These are phyloP conservation scores for Nothopassalora personata DNA, from an alignment of 2,329 filamentous ascomycete genomes.

Conservation along the genomic window DNA sequence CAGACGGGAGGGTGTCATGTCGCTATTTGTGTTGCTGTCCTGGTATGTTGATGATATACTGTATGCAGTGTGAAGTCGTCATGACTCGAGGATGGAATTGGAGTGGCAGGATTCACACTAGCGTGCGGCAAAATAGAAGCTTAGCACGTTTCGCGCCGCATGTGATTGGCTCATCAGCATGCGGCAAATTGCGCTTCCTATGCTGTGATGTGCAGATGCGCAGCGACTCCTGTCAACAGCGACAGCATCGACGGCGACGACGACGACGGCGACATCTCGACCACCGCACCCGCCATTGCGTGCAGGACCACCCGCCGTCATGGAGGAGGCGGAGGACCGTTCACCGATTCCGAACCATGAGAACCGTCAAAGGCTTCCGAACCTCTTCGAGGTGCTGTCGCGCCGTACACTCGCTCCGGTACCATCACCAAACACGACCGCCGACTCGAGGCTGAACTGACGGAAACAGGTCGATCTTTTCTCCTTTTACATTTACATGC, in stretches of 20 bases:
- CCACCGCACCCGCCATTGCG: slow-evolving; percentile 20
- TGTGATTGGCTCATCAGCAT: not conserved
- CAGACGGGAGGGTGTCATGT: too few relatives aligned
- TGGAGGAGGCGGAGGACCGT: slow-evolving; percentile 13
- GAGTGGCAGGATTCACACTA: not conserved
- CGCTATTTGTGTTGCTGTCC: too few relatives aligned
- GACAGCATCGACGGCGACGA: not conserved
- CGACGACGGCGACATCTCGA: not conserved
- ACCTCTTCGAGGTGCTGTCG: slow-evolving; percentile 91
- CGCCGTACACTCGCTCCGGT: slow-evolving; percentile 81
- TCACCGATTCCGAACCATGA: slow-evolving; percentile 28
- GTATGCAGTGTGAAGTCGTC: too few relatives aligned
- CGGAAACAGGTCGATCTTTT: slow-evolving; percentile 70
- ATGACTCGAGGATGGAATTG: not conserved
- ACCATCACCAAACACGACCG: not conserved
- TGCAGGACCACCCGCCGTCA: slow-evolving; percentile 1
- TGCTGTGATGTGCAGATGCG: not conserved
- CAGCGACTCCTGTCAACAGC: not conserved
- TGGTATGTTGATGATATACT: too few relatives aligned
- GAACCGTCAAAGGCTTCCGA: slow-evolving; percentile 76
- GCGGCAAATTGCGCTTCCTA: not conserved
- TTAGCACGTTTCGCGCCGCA: not conserved
- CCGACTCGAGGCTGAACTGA: slow-evolving; percentile 6
- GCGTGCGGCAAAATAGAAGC: not conserved
- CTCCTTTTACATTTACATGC: slow-evolving; percentile 99